Evolutionary conservation across 805 yeast species (phyloP).

Genomic region (Debaryomyces hansenii): DNA sequence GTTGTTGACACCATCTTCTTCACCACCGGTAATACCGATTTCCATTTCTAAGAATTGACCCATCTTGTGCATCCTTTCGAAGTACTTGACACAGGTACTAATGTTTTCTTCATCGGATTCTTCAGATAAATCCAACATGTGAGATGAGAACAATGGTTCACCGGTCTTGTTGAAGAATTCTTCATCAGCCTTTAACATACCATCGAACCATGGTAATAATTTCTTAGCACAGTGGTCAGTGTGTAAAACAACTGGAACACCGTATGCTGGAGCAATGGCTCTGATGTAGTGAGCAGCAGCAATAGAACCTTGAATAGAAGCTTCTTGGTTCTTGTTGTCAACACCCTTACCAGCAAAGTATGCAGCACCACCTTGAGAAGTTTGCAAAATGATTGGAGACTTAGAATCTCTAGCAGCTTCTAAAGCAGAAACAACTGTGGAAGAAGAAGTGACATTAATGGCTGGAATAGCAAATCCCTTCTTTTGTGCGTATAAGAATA

Average conservation of each 20-base stretch:
- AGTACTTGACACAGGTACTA: slow-evolving; percentile 89
- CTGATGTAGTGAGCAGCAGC: slow-evolving; percentile 99
- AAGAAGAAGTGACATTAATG: slow-evolving; percentile 95
- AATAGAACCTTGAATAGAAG: slow-evolving; percentile 90
- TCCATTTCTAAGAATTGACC: slow-evolving; percentile 99
- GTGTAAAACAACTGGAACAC: slow-evolving; percentile 95
- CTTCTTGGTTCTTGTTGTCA: slow-evolving; percentile 86
- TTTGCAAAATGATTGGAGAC: slow-evolving; percentile 95
- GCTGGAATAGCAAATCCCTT: slow-evolving; percentile 97
- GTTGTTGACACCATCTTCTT: slow-evolving; percentile 99
- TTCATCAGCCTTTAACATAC: slow-evolving; percentile 96
- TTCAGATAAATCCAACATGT: slow-evolving; percentile 97
- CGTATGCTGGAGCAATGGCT: slow-evolving; percentile 93
- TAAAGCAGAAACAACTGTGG: slow-evolving; percentile 69
- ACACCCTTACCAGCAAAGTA: slow-evolving; percentile 99
- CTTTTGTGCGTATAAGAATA: slow-evolving; percentile 90
- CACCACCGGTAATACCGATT: slow-evolving; percentile 99
- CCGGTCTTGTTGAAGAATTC: slow-evolving; percentile 83
- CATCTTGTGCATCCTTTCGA: slow-evolving; percentile 89
- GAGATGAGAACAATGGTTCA: slow-evolving; percentile 96
- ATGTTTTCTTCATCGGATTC: slow-evolving; percentile 96
- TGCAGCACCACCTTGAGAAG: slow-evolving; percentile 99
- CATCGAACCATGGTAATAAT: slow-evolving; percentile 97
- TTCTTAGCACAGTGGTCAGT: slow-evolving; percentile 99
- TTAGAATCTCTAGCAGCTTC: slow-evolving; percentile 50